These are phyloP conservation scores for Argentina anserina DNA, from an alignment of 306 rosid species.

Conservation along the genomic window DNA sequence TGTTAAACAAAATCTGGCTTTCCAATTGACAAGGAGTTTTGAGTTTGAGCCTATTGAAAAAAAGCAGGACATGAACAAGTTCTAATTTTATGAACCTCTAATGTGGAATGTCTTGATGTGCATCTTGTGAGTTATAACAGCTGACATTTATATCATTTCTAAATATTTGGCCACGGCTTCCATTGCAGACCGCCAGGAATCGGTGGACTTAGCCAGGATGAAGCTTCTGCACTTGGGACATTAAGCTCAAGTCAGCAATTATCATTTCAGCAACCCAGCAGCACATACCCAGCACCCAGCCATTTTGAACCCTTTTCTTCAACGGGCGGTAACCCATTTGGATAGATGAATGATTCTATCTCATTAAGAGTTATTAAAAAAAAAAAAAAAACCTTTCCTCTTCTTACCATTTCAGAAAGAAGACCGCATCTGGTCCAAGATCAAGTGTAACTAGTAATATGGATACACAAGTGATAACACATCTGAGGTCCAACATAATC, in stretches of 20 bases:
- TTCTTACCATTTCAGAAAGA: not conserved
- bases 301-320: constrained; percentile 31
- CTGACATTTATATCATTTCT: not conserved
- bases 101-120: not conserved
- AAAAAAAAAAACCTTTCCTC: not conserved
- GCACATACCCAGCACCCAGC: constrained; percentile 22
- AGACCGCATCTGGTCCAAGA: not conserved
- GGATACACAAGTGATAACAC: not conserved
- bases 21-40: not conserved
- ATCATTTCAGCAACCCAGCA: constrained; percentile 31
- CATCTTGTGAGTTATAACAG: not conserved
- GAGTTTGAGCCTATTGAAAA: not conserved
- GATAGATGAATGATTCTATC: constrained; percentile 30
- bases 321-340: constrained; percentile 67
- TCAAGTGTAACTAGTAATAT: not conserved
- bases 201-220: constrained; percentile 26
- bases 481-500: not conserved
- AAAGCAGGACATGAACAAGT: not conserved
- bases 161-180: not conserved
- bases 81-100: not conserved
- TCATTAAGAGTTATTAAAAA: too few species aligned
- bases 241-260: constrained; percentile 30
- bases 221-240: constrained; percentile 23
- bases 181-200: constrained; percentile 36
- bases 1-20: not conserved